Percentiles rank a stretch among this genome's conserved stretches.
Evolutionary conservation across 1,139 yeast species (phyloP).

Genomic region (Nakaseomyces glabratus): DNA sequence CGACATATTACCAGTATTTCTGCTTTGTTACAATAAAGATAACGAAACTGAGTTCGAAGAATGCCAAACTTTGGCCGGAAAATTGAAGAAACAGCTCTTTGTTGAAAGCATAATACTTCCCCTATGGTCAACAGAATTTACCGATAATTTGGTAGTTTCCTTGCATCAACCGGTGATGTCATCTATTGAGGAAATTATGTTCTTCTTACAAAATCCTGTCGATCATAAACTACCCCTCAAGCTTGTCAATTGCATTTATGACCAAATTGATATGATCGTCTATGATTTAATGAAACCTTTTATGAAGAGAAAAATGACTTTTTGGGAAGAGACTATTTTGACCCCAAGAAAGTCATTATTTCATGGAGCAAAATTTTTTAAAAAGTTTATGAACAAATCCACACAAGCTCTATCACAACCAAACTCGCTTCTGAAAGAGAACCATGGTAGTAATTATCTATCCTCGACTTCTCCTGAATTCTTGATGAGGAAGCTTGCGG

Average conservation of each 20-base stretch:
- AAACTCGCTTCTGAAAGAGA: constrained; percentile 28
- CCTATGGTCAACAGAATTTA: constrained; percentile 22
- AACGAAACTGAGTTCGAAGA: constrained; percentile 23
- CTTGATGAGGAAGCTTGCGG: constrained; percentile 72
- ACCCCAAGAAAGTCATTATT: constrained; percentile 52
- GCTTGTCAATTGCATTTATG: constrained; percentile 23
- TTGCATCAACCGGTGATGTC: constrained; percentile 35
- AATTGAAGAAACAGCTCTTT: constrained; percentile 33
- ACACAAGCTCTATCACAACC: constrained; percentile 38
- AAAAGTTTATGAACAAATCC: constrained; percentile 32
- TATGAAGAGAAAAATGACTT: constrained; percentile 44
- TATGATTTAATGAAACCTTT: constrained; percentile 29
- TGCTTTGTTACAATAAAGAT: constrained; percentile 29
- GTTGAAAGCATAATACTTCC: constrained; percentile 32
- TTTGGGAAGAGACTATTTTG: constrained; percentile 77
- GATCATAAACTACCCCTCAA: constrained; percentile 15
- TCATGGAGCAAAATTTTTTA: constrained; percentile 27
- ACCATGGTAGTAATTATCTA: constrained; percentile 21
- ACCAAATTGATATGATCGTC: constrained; percentile 20
- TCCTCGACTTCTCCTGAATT: constrained; percentile 54
- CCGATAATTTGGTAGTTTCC: constrained; percentile 15
- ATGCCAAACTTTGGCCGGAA: constrained; percentile 29
- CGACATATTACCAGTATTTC: constrained; percentile 42
- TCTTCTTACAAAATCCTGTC: constrained; percentile 60
- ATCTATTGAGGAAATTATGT: constrained; percentile 54